These are phyloP conservation scores for Arxiozyma bovina DNA, from an alignment of 1,139 yeast genomes.

Conservation along the genomic window DNA sequence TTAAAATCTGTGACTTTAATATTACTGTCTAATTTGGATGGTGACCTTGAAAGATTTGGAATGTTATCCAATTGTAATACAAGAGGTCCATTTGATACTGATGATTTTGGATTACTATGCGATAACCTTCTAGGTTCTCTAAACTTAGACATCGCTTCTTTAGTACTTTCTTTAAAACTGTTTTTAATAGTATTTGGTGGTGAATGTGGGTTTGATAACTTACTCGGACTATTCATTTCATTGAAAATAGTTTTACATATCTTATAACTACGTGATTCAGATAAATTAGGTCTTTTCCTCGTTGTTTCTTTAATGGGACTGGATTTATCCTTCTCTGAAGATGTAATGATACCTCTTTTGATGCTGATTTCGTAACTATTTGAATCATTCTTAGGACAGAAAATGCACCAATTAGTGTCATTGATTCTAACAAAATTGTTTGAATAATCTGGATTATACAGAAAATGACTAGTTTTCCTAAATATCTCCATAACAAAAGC, in stretches of 20 bases:
- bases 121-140: background rate
- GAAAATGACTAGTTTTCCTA: slow-evolving; percentile 6
- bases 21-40: slow-evolving; percentile 1
- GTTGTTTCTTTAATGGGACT: background rate
- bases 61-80: background rate
- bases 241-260: background rate
- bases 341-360: background rate
- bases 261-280: slow-evolving; percentile 1
- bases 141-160: slow-evolving; percentile 3
- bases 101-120: background rate
- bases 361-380: slow-evolving; percentile 3
- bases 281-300: background rate
- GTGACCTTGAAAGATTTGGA: background rate
- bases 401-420: slow-evolving; percentile 28
- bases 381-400: slow-evolving; percentile 25
- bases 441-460: background rate
- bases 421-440: slow-evolving; percentile 12
- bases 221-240: slow-evolving; percentile 1
- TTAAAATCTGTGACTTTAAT: background rate
- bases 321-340: background rate
- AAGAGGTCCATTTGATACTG: background rate
- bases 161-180: slow-evolving; percentile 4
- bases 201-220: background rate
- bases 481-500: slow-evolving; percentile 27
- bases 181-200: background rate